Base-by-base conservation (phyloP, 139 green algal genomes). In the Chlorella sp. region DNA sequence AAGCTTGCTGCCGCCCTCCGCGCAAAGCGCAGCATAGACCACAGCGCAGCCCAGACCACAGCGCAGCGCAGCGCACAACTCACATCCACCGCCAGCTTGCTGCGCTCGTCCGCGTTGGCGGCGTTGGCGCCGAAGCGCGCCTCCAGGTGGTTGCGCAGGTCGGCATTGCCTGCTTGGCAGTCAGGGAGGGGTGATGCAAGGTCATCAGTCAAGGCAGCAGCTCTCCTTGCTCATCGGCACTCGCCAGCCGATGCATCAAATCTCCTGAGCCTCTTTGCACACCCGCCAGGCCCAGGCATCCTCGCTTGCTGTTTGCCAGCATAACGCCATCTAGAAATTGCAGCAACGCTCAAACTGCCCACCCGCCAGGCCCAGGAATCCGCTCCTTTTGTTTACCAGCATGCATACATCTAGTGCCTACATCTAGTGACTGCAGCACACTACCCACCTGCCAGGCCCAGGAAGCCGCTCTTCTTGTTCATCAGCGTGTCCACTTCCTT, bases 331-430 rank as follows among this genome's bases (percentile, higher is more conserved):
- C n/a, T n/a, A n/a, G n/a, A n/a, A n/a, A n/a, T n/a, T n/a, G 2
- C 11, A n/a, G 5, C 60, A n/a, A 15, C 26, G 2, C 9, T 23
- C 2, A 3, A 11, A 51, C 44, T 25, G 3, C 32, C 7, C 56
- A 82, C 75, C 75, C 23, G 80, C 44, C 41, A 93, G 38, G 1
- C 88, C 89, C 47, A 90, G 74, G 39, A 91, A 83, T 3, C 89
- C 89, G 76, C 85, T 91, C 73, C 89, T 91, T 84, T 98, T 98
- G 91, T 98, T 98, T 39, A 98, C 80, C 12, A 60, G 51, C 51
- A 15, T 60, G 44, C n/a, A n/a, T n/a, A n/a, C n/a, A n/a, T n/a
- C n/a, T n/a, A n/a, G n/a, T n/a, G n/a, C n/a, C n/a, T n/a, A n/a
- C n/a, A n/a, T n/a, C n/a, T n/a, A n/a, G n/a, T n/a, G n/a, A n/a